phyloP scores from a whole-genome alignment of 805 yeast genomes.

The Candida ulmi region DNA sequence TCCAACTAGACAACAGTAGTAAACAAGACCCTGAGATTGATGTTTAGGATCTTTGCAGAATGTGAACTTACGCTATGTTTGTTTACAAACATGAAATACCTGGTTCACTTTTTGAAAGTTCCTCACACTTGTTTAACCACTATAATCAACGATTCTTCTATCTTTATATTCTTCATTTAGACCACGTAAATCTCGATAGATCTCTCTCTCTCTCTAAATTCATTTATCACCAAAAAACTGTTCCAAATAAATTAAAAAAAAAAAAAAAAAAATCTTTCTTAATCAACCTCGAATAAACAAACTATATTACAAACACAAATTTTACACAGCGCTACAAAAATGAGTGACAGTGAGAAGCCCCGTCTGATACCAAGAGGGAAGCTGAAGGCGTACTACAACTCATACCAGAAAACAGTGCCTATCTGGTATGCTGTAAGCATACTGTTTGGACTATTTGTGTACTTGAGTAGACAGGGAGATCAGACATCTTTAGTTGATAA shows the following conservation, averaged over 20 bases:
- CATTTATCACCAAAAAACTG: too few species aligned
- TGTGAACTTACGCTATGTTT: constrained; percentile 3
- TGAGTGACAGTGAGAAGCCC: neutral
- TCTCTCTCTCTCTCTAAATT: too few species aligned
- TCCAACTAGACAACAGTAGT: constrained; percentile 29
- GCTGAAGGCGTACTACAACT: constrained; percentile 2
- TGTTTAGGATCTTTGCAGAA: constrained; percentile 17
- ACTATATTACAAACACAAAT: too few species aligned
- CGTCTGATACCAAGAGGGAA: neutral
- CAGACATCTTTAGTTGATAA: constrained; percentile 12
- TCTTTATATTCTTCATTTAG: too few species aligned
- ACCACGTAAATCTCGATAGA: too few species aligned
- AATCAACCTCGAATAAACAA: too few species aligned
- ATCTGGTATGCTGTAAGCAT: constrained; percentile 15
- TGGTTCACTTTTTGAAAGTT: constrained; percentile 14
- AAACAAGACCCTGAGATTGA: constrained; percentile 51
- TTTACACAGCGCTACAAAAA: neutral
- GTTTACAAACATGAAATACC: too few species aligned
- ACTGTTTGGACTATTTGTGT: constrained; percentile 17
- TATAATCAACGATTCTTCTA: neutral
- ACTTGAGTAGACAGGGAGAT: constrained; percentile 4
- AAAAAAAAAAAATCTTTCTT: too few species aligned
- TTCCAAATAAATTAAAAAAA: too few species aligned
- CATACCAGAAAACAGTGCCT: constrained; percentile 13
- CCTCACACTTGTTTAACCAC: constrained; percentile 4